phyloP scores from a whole-genome alignment of 2,329 filamentous ascomycete genomes.

The Bimuria novae-zelandiae region DNA sequence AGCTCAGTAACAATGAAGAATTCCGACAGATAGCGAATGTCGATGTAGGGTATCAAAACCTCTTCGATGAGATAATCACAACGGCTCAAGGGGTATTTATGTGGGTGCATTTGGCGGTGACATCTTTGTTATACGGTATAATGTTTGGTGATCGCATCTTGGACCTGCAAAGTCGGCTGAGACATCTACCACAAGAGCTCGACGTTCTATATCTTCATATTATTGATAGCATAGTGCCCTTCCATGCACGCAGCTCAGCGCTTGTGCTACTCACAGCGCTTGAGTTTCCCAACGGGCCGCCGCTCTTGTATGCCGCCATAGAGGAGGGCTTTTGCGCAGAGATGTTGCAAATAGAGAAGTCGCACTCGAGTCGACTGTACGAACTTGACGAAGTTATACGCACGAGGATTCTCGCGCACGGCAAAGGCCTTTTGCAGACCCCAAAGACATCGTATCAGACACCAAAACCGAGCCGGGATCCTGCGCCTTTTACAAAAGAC shows the following conservation, averaged over 20 bases:
- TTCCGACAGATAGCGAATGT: background rate
- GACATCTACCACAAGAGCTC: slow-evolving; percentile 3
- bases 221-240: background rate
- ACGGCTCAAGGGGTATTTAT: slow-evolving; percentile 10
- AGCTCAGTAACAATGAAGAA: background rate
- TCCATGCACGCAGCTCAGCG: background rate
- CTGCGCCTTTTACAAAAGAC: too few relatives aligned
- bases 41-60: background rate
- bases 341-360: too few relatives aligned
- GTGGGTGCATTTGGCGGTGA: slow-evolving; percentile 6
- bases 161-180: slow-evolving; percentile 1
- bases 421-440: too few relatives aligned
- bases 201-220: background rate
- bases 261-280: background rate
- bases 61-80: background rate
- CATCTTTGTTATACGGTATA: slow-evolving; percentile 1
- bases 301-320: too few relatives aligned
- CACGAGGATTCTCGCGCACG: too few relatives aligned
- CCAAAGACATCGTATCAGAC: too few relatives aligned
- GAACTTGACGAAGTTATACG: too few relatives aligned
- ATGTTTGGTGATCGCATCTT: background rate
- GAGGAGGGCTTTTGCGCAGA: too few relatives aligned
- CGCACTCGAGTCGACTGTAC: too few relatives aligned
- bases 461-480: too few relatives aligned
- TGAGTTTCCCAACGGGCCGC: too few relatives aligned